phyloP scores from a whole-genome alignment of 2,329 filamentous ascomycete genomes.

The Ophiocordyceps polyrhachis-furcata region DNA sequence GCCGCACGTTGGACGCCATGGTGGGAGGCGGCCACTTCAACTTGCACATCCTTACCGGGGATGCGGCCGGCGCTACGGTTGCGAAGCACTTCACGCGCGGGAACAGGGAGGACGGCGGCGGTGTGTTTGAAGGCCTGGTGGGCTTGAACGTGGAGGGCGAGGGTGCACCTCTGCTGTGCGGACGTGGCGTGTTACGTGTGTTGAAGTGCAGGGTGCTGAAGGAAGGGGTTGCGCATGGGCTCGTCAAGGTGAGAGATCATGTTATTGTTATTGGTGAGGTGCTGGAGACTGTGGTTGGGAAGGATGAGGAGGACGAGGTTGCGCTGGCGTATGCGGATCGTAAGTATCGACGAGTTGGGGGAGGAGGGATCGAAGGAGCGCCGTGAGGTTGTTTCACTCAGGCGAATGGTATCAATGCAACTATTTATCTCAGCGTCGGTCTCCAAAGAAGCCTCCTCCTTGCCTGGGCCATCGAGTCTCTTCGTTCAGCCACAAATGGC shows the following conservation, averaged over 20 bases:
- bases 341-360: slow-evolving; percentile 25
- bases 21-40: slow-evolving; percentile 26
- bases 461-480: no score
- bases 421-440: no score
- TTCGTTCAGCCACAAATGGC: no score
- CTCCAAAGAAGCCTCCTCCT: no score
- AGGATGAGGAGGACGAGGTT: slow-evolving; percentile 15
- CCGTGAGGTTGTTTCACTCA: not conserved
- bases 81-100: slow-evolving; percentile 34
- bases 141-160: slow-evolving; percentile 3
- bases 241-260: slow-evolving; percentile 31
- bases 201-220: slow-evolving; percentile 22
- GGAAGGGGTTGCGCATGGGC: slow-evolving; percentile 19
- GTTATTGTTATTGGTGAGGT: slow-evolving; percentile 34
- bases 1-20: slow-evolving; percentile 35
- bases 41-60: slow-evolving; percentile 32
- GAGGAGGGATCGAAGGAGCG: slow-evolving; percentile 7
- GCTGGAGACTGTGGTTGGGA: slow-evolving; percentile 20
- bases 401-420: no score
- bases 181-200: slow-evolving; percentile 33
- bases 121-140: slow-evolving; percentile 20
- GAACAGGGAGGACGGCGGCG: slow-evolving; percentile 15
- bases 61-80: slow-evolving; percentile 25
- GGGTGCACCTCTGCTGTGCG: slow-evolving; percentile 23
- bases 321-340: slow-evolving; percentile 31